Percentiles rank a stretch among this genome's conserved stretches.
Conservation (phyloP, 768 basidiomycete species). For the Mycena polygramma region DNA sequence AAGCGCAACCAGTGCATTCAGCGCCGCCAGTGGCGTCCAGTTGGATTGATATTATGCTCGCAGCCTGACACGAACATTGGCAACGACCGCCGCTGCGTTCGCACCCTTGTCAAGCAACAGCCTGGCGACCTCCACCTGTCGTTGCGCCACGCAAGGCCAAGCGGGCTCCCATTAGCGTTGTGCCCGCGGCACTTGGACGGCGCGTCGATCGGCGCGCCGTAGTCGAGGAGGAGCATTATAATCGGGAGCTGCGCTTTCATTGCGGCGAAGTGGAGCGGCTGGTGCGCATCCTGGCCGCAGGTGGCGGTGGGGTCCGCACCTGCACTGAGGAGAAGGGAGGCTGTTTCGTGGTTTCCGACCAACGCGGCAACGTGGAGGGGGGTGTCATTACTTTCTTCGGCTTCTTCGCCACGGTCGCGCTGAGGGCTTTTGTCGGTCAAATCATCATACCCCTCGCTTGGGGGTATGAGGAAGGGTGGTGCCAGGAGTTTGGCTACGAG, state of each 20-base stretch:
- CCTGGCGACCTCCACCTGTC: background rate
- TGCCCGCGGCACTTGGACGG: background rate
- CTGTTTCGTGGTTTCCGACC: background rate
- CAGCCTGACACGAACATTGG: background rate
- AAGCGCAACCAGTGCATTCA: background rate
- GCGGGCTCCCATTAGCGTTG: background rate
- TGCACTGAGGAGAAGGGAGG: background rate
- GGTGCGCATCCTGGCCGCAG: background rate
- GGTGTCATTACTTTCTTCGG: background rate
- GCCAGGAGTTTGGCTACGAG: background rate
- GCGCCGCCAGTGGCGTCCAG: background rate
- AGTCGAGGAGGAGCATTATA: background rate
- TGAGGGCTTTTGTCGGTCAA: no score
- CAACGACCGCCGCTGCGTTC: background rate
- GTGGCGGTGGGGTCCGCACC: background rate
- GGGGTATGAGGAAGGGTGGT: background rate
- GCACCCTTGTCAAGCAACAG: background rate
- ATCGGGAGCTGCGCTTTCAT: background rate
- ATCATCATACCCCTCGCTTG: constrained; percentile 1
- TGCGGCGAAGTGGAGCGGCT: background rate
- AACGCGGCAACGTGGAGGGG: background rate
- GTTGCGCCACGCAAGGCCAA: background rate
- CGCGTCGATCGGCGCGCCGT: background rate
- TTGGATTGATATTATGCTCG: background rate
- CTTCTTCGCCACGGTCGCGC: background rate